Evolutionary conservation across 345 rosid species (phyloP), one percentile per base, ranked within the genome.

Genomic region (Cardamine resedifolia): DNA sequence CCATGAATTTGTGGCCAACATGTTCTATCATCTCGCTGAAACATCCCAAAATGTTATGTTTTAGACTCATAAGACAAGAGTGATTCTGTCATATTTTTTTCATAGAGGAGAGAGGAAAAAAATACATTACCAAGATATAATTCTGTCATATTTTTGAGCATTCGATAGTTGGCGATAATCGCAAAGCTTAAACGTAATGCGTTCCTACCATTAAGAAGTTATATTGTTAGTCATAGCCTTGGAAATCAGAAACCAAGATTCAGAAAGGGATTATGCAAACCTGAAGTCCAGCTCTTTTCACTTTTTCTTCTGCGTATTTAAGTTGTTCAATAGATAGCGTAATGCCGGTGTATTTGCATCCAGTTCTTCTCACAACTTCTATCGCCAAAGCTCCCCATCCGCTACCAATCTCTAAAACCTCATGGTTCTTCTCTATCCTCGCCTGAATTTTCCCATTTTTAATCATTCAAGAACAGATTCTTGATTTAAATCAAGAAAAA

Each of bases 301-400:
- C 96, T 80, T 83, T 88, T 41, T 5, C 76, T 73, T 91, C 87
- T 10, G 88, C 96, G 69, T 71, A 88, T 56, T 79, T 87, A 34
- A 91, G 84, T 44, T 91, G 97, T 78, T 91, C 90, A 50, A 77
- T 77, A 4, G 96, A 94, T 15, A 94, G 64, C 14, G 97, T 89
- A 60, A 91, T 87, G 64, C 98, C 97, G 0, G 97, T 91, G 70
- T 94, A 91, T 74, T 66, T 84, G 81, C 98, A 91, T 61, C 96
- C 92, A 7, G 96, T 94, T 83, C 79, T 81, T 82, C 73, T 85
- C 59, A 94, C 98, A 58, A 88, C 83, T 82, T 94, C 91, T 36
- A 94, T 83, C 21, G 95, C 98, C 11, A 91, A 83, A 50, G 88
- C 75, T 73, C 98, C 98, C 98, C 98, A 94, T 15, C 98, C 98